Percentiles rank a stretch among this genome's conserved stretches.
Evolutionary conservation across 257 asterid species (phyloP).

Genomic region (Jasminum sambac): DNA sequence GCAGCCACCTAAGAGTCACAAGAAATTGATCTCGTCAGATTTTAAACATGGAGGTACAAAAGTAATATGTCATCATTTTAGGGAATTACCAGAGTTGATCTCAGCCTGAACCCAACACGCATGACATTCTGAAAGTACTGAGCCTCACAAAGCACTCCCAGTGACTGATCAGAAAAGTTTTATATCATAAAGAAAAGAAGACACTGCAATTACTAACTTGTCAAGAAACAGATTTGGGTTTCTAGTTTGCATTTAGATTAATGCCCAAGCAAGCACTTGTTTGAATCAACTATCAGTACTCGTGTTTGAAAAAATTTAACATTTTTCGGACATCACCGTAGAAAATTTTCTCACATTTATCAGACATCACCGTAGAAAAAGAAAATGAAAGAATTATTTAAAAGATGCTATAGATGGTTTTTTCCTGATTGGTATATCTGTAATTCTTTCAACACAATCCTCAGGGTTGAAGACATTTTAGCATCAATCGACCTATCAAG

Average conservation of each 20-base stretch:
- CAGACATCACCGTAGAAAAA: not conserved
- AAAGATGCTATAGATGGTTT: not conserved
- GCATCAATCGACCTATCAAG: not conserved
- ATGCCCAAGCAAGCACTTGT: slow-evolving; percentile 8
- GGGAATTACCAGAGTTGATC: slow-evolving; percentile 78
- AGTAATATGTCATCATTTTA: not conserved
- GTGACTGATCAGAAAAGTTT: slow-evolving; percentile 46
- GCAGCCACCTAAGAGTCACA: slow-evolving; percentile 66
- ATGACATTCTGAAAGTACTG: slow-evolving; percentile 90
- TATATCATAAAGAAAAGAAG: slow-evolving; percentile 15
- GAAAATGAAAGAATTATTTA: not conserved
- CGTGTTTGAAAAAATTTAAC: not conserved
- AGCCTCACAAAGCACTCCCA: slow-evolving; percentile 89
- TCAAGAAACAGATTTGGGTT: slow-evolving; percentile 17
- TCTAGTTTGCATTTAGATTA: slow-evolving; percentile 11
- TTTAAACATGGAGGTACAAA: not conserved
- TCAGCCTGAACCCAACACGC: slow-evolving; percentile 91
- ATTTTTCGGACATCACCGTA: not conserved
- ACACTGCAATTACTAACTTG: not conserved
- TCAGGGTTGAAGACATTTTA: not conserved
- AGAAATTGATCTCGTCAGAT: slow-evolving; percentile 12
- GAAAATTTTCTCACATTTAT: not conserved
- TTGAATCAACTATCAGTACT: slow-evolving; percentile 12
- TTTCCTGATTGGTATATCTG: not conserved
- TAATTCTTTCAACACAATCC: not conserved